A percentile compares a stretch with the other conserved stretches of the same genome.
Evolutionary conservation across 768 basidiomycete species (phyloP).

Genomic region (Phlebiopsis gigantea): DNA sequence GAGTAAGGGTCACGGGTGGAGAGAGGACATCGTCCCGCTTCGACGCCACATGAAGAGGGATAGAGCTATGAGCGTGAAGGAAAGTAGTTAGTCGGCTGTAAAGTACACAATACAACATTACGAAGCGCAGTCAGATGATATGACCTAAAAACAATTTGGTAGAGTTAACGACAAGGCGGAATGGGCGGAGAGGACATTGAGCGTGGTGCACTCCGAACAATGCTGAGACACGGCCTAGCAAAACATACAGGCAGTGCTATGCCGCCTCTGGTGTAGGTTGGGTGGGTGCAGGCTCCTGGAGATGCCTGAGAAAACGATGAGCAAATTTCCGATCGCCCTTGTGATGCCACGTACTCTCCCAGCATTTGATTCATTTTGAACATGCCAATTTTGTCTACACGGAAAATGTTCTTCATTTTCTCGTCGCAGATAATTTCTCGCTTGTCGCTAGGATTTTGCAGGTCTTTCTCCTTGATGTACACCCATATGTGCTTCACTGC

Average conservation of each 20-base stretch:
- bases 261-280: not conserved
- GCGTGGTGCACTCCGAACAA: not conserved
- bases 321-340: not conserved
- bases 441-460: slow-evolving; percentile 83
- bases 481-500: slow-evolving; percentile 89
- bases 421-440: slow-evolving; percentile 84
- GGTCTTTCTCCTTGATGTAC: slow-evolving; percentile 73
- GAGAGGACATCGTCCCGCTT: not conserved
- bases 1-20: not conserved
- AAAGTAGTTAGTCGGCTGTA: slow-evolving; percentile 4
- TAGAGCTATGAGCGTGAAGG: not conserved
- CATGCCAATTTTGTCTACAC: slow-evolving; percentile 82
- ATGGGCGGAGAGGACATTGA: not conserved
- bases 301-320: slow-evolving; percentile 12
- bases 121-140: not conserved
- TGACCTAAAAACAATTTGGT: slow-evolving; percentile 6
- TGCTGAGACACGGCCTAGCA: not conserved
- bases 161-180: not conserved
- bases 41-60: not conserved
- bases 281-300: slow-evolving; percentile 13
- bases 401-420: slow-evolving; percentile 67
- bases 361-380: slow-evolving; percentile 93
- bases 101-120: slow-evolving; percentile 6
- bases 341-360: slow-evolving; percentile 49
- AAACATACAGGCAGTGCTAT: not conserved